Base-by-base conservation (phyloP, 2,329 filamentous ascomycete species). In the Ambrosiella cleistominuta region DNA sequence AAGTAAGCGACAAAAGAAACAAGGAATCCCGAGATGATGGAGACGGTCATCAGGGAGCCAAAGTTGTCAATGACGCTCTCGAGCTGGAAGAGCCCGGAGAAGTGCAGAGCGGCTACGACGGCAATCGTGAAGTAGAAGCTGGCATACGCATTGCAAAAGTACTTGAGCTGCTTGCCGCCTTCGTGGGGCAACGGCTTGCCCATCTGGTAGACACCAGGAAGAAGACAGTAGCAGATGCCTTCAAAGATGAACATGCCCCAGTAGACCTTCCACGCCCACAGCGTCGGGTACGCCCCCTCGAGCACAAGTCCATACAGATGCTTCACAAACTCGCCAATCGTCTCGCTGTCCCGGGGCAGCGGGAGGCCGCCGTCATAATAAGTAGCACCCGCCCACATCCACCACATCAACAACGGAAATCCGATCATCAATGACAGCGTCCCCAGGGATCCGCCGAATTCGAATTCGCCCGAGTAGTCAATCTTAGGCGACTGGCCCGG, bases 341-440 rank as follows among this genome's bases (percentile, higher is more conserved):
- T 82, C 74, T 95, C 78, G 47, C 79, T 85, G 49, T 79, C 68
- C 1, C 72, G 72, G 1, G 81, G 86, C 49, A 74, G 72, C 13
- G 93, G 93, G 56, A 94, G 75, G 62, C 86, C 82, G 64, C 91
- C 91, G 67, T 88, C 75, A 72, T 96, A 98, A 73, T 91, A 95
- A 54, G 84, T 90, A 39, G 91, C 86, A 55, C 93, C 93, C 70
- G 95, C 83, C 90, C 90, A 97, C 90, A 98, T 95, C 74, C 96
- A 97, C 79, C 88, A 96, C 91, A 97, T 97, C 65, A 98, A 78
- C 42, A 83, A 62, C n/a, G 93, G 93, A 71, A 97, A 98, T 51
- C 85, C 81, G 62, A 89, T 77, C 88, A 97, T 97, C 80, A 96
- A 89, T 64, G 79, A 74, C 13, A 79, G 71, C 47, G 90, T 85